A percentile compares a stretch with the other conserved stretches of the same genome.
Conservation (phyloP, 1,284 basidiomycete species). For the Trichosporon asahii region DNA sequence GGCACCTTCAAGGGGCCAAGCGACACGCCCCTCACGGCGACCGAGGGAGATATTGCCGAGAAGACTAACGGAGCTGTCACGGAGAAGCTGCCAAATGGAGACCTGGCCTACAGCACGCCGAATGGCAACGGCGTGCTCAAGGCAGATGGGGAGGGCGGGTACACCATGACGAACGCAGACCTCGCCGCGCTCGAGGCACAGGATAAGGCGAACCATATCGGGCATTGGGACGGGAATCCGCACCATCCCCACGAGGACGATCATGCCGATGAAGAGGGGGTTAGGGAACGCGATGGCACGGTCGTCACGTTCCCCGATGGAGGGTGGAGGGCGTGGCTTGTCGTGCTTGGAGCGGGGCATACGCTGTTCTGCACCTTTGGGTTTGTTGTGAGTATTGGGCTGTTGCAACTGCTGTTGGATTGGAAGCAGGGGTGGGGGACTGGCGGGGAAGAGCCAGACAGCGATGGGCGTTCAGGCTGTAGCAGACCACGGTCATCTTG, state of each 20-base stretch:
- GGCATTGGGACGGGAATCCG: not conserved
- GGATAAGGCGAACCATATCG: not conserved
- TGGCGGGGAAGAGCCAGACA: not conserved
- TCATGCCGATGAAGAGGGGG: not conserved
- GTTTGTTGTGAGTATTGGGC: conserved; percentile 24
- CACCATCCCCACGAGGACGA: not conserved
- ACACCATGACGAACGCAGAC: not conserved
- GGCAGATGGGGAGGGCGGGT: too few relatives aligned
- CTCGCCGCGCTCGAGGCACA: not conserved
- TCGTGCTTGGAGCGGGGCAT: conserved; percentile 25
- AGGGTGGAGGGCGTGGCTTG: conserved; percentile 27
- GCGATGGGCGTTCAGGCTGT: too few relatives aligned
- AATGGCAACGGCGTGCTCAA: not conserved
- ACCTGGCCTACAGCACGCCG: too few relatives aligned
- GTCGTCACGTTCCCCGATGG: conserved; percentile 28
- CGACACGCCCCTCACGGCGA: too few relatives aligned
- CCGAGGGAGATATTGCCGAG: too few relatives aligned
- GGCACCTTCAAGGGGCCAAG: too few relatives aligned
- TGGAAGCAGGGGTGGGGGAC: not conserved
- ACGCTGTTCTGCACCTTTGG: conserved; percentile 27
- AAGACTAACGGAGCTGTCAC: too few relatives aligned
- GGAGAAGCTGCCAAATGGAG: too few relatives aligned
- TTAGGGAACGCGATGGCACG: conserved; percentile 20
- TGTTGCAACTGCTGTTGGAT: too few relatives aligned
- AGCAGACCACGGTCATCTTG: too few relatives aligned